Conservation (phyloP, 2,329 filamentous ascomycete genomes). For the Fusarium sp. region DNA sequence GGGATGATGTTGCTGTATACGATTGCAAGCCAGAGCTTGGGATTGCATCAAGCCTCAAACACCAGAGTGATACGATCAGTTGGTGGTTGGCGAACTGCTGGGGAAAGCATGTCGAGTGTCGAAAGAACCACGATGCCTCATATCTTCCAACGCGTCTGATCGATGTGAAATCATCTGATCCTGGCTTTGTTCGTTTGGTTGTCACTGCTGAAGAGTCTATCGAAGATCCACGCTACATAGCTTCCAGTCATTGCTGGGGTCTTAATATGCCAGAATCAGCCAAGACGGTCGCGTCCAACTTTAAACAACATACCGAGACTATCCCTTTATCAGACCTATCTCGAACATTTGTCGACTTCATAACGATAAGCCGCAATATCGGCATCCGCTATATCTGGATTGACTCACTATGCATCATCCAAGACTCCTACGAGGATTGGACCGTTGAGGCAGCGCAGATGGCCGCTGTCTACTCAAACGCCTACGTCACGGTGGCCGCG, state of each 20-base stretch:
- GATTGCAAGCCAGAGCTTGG: background rate
- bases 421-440: slow-evolving; percentile 17
- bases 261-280: slow-evolving; percentile 7
- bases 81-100: background rate
- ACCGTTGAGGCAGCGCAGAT: slow-evolving; percentile 6
- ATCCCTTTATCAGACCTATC: slow-evolving; percentile 1
- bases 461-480: slow-evolving; percentile 18
- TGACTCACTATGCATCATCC: slow-evolving; percentile 15
- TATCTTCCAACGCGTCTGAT: background rate
- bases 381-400: slow-evolving; percentile 17
- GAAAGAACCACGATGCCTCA: background rate
- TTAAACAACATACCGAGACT: background rate
- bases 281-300: slow-evolving; percentile 1
- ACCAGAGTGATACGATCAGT: background rate
- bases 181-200: background rate
- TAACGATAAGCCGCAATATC: background rate
- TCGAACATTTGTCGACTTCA: slow-evolving; percentile 1
- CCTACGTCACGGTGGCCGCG: slow-evolving; percentile 12
- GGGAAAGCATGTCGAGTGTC: background rate
- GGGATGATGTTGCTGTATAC: background rate
- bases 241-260: slow-evolving; percentile 17
- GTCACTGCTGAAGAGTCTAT: background rate
- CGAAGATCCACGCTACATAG: background rate
- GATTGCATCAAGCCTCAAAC: background rate
- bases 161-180: background rate